Evolutionary conservation across 768 basidiomycete species (phyloP), one percentile per base, ranked within the genome.

Genomic region (Megacollybia marginata): DNA sequence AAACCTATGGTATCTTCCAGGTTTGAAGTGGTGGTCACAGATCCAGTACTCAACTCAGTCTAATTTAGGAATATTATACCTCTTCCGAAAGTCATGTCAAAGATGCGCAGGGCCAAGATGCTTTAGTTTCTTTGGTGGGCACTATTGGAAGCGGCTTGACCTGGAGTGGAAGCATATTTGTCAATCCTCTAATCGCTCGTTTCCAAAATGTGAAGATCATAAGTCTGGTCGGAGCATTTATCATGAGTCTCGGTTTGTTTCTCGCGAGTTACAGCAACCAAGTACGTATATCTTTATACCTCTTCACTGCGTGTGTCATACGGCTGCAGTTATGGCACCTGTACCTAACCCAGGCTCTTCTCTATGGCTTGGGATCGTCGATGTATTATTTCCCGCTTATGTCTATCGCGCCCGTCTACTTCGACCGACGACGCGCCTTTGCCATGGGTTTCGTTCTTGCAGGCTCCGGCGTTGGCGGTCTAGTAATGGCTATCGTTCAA

Each of bases 111-210:
- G 67, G 61, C 0, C 67, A 67, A 40, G 71, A 74, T 48, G 69
- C 72, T 5, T 51, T 72, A 6, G 67, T 72, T 1, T 67, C 72
- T 1, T 60, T 73, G 4, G 65, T 73, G 2, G 72, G 73, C 0
- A 72, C 71, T 3, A 66, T 74, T 16, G 73, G 70, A 1, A 65
- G 67, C 28, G 70, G 73, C 2, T 58, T 75, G 20, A 73, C 71
- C 0, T 75, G 73, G 73, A 71, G 71, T 50, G 73, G 73, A 16
- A 64, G 70, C 45, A 68, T 75, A 46, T 69, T 70, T 49, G 71
- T 73, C 33, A 71, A 69, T 38, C 65, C 69, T 4, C 54, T 73
- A 43, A 65, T 73, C 13, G 60, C 67, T 9, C 60, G 64, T 7
- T 46, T 63, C 7, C 57, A 64, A 40, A 59, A 66, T 51, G 51